Evolutionary conservation across 805 yeast genomes (phyloP).

Genomic region (Alloascoidea hylecoeti): DNA sequence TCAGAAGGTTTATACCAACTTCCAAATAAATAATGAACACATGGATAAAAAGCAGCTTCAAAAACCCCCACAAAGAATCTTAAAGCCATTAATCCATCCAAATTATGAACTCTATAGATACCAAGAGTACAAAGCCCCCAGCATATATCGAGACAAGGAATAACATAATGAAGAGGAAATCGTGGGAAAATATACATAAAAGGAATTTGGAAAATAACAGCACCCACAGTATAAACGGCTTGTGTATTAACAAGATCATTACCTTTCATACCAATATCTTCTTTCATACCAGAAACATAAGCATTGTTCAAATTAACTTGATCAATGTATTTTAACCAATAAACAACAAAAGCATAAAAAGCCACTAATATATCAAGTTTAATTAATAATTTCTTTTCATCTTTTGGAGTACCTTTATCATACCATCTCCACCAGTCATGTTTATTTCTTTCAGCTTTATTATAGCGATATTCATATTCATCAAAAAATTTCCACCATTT

Average conservation of each 20-base stretch:
- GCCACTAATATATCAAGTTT: conserved; percentile 44
- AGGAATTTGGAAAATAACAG: conserved; percentile 47
- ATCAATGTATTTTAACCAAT: conserved; percentile 60
- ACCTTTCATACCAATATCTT: conserved; percentile 38
- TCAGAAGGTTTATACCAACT: conserved; percentile 44
- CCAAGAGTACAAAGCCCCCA: conserved; percentile 59
- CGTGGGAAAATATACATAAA: conserved; percentile 43
- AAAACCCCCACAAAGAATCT: conserved; percentile 57
- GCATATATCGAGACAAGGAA: conserved; percentile 42
- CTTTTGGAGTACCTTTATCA: conserved; percentile 32
- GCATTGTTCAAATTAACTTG: conserved; percentile 48
- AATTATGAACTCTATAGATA: conserved; percentile 32
- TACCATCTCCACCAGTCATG: conserved; percentile 44
- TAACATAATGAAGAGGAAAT: conserved; percentile 35
- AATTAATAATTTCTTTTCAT: conserved; percentile 26
- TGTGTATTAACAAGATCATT: conserved; percentile 48
- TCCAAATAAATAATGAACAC: conserved; percentile 44
- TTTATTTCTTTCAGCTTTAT: conserved; percentile 14
- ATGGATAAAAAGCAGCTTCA: conserved; percentile 59
- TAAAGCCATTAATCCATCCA: conserved; percentile 39
- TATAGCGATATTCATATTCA: conserved; percentile 45
- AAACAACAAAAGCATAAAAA: conserved; percentile 41
- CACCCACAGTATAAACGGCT: conserved; percentile 43
- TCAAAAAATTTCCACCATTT: conserved; percentile 28
- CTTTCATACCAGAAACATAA: conserved; percentile 49